These are phyloP conservation scores for Ramichloridium luteum DNA, from an alignment of 2,329 filamentous ascomycete genomes.

Conservation along the genomic window DNA sequence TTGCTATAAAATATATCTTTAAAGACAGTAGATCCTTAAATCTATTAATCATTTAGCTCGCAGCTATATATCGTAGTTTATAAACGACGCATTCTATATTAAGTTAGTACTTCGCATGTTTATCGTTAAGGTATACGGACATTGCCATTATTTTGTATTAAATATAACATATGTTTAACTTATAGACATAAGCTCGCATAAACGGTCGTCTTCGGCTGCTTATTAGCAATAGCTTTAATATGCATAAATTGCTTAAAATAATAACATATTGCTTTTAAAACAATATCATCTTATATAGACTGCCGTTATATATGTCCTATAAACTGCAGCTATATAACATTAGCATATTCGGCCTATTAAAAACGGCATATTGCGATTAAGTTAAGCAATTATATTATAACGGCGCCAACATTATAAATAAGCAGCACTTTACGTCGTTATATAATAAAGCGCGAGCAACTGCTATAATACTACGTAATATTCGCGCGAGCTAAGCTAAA, in stretches of 20 bases:
- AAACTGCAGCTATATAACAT: conserved; percentile 21
- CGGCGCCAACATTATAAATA: conserved; percentile 5
- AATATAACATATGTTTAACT: conserved; percentile 26
- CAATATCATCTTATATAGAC: conserved; percentile 24
- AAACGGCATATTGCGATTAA: conserved; percentile 8
- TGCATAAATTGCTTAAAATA: conserved; percentile 24
- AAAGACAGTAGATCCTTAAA: conserved; percentile 17
- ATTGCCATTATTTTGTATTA: conserved; percentile 26
- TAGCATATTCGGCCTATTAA: conserved; percentile 7
- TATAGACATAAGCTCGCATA: conserved; percentile 22
- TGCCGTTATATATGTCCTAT: conserved; percentile 20
- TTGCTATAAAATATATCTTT: conserved; percentile 18
- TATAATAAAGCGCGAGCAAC: conserved; percentile 16
- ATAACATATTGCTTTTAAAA: conserved; percentile 20
- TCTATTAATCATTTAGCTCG: conserved; percentile 21
- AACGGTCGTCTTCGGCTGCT: conserved; percentile 23
- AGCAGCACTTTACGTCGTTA: conserved; percentile 11
- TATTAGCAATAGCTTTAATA: conserved; percentile 27
- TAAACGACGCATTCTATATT: conserved; percentile 20
- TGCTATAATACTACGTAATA: conserved; percentile 15
- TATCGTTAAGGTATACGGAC: conserved; percentile 15
- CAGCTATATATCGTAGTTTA: conserved; percentile 18
- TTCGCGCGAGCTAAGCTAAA: conserved; percentile 15
- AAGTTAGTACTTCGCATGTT: conserved; percentile 13
- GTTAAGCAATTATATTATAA: conserved; percentile 7